phyloP scores from a whole-genome alignment of 176 grass and related monocot species.

The Musa acuminata region DNA sequence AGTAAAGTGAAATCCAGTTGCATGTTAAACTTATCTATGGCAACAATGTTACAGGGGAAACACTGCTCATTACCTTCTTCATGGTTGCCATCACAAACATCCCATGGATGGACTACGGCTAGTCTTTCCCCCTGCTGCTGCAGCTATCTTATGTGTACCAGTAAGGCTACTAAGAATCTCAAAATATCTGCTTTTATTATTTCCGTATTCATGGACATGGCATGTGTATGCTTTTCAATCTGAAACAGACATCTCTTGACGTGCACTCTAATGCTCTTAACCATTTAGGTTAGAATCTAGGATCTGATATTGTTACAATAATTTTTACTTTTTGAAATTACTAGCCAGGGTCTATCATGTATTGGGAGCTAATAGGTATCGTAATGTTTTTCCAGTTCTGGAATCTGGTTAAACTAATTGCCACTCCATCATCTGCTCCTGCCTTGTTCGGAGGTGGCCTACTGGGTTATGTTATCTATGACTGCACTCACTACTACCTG shows the following conservation, averaged over 20 bases:
- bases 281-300: not conserved
- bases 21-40: constrained; percentile 1
- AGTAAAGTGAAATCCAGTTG: not conserved
- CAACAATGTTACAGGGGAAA: constrained; percentile 42
- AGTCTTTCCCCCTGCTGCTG: constrained; percentile 79
- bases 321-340: not conserved
- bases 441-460: constrained; percentile 79
- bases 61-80: constrained; percentile 78
- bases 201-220: not conserved
- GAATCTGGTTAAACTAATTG: constrained; percentile 52
- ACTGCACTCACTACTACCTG: constrained; percentile 95
- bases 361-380: not conserved
- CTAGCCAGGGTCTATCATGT: not conserved
- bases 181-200: not conserved
- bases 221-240: not conserved
- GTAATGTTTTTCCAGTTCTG: constrained; percentile 48
- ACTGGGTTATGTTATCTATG: constrained; percentile 83
- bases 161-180: constrained; percentile 23
- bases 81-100: constrained; percentile 95
- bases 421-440: constrained; percentile 45
- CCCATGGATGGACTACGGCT: constrained; percentile 88
- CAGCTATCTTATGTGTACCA: constrained; percentile 75
- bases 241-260: not conserved
- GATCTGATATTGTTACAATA: not conserved
- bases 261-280: not conserved